A percentile compares a stretch with the other conserved stretches of the same genome.
These are phyloP conservation scores for Sarocladium brachiariae DNA, from an alignment of 2,329 filamentous ascomycete species.

Conservation along the genomic window DNA sequence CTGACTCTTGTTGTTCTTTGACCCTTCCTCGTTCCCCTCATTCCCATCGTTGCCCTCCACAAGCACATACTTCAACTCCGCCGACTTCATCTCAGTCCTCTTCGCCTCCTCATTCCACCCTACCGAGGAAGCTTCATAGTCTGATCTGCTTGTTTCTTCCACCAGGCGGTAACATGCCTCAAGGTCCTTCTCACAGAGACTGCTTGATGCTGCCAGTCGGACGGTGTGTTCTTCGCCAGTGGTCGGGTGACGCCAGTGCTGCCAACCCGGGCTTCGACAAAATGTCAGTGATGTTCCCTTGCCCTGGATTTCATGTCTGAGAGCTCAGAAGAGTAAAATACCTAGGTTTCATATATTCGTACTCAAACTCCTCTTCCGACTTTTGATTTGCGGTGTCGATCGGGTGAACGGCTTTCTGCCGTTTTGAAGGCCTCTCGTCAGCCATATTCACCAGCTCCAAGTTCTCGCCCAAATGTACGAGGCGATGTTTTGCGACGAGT, in stretches of 20 bases:
- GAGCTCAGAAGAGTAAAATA: constrained; percentile 20
- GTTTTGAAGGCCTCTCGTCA: constrained; percentile 2
- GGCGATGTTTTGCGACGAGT: no score
- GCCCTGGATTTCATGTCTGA: no score
- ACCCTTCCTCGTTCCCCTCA: constrained; percentile 3
- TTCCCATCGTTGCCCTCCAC: constrained; percentile 31
- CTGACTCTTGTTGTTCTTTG: background rate
- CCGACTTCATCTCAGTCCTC: constrained; percentile 59
- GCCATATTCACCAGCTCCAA: background rate
- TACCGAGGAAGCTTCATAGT: constrained; percentile 55
- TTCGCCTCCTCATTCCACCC: constrained; percentile 61
- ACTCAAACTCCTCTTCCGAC: constrained; percentile 40
- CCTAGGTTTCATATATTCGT: constrained; percentile 40
- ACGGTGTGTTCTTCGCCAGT: constrained; percentile 36
- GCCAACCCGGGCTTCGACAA: constrained; percentile 20
- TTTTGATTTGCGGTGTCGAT: constrained; percentile 44
- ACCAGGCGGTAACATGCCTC: constrained; percentile 50
- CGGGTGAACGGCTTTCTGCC: constrained; percentile 19
- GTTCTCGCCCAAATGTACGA: no score
- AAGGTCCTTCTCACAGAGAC: constrained; percentile 38
- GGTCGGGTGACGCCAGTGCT: constrained; percentile 44
- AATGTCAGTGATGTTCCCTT: background rate
- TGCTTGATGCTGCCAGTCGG: constrained; percentile 31
- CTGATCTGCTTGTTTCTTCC: constrained; percentile 53
- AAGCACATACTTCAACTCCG: constrained; percentile 62